Base-by-base conservation (phyloP, 768 basidiomycete species). In the Kwoniella newhampshirensis region DNA sequence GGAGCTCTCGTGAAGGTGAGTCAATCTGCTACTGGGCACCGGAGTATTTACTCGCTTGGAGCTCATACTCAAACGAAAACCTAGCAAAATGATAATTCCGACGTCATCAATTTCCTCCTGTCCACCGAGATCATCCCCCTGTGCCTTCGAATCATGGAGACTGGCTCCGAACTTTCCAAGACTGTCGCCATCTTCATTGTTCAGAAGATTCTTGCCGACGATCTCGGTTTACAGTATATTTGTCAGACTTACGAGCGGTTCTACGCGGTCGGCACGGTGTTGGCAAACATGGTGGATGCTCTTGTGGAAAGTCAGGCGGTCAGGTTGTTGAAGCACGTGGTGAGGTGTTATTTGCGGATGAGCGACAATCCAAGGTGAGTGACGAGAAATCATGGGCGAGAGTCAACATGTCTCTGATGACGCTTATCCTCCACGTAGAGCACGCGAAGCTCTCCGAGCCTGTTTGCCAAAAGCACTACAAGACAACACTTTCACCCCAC, bases 171-270 rank as follows among this genome's bases (percentile, higher is more conserved):
- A 70, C 84, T 99, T 17, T 91, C 89, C 57, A 99, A 99, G 79
- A 99, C 96, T 0, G 96, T 99, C 42, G 96, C 96, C 40, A 99
- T 99, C 70, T 99, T 99, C 78, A 99, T 99, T 70, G 96, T 99
- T 3, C 96, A 99, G 77, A 99, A 99, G 79, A 81, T 81, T 58
- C 82, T 99, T 15, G 82, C 98, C 51, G 96, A 99, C 76, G 96
- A 99, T 77, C 91, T 94, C 2, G 96, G 96, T 18, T 79, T 99
- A 58, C 93, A 91, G 15, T 99, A 99, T 77, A 99, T 98, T 71
- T 98, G 96, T 70, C 96, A 99, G 78, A 99, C 96, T n/a, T 99
- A 99, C 74, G 96, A 99, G 76, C 84, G 96, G 50, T 99, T 99
- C 80, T 98, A 97, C 76, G 96, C 96, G 13, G 96, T 99, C 51